These are phyloP conservation scores for Byssochlamys sp. DNA, from an alignment of 2,329 filamentous ascomycete genomes.

Conservation along the genomic window DNA sequence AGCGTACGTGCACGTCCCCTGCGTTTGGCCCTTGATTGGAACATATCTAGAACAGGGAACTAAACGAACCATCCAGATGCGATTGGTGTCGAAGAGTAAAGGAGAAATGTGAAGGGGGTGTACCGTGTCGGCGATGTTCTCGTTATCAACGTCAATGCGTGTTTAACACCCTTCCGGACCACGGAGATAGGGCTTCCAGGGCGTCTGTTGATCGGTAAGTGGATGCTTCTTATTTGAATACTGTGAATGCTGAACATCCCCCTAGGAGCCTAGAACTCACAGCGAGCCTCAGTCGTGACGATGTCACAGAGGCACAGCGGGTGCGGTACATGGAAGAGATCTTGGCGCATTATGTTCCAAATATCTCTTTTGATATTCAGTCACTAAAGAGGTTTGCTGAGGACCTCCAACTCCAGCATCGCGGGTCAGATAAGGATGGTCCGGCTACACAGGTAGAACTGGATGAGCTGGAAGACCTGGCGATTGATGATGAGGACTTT, in stretches of 20 bases:
- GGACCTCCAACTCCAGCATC: conserved; percentile 32
- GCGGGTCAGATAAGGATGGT: conserved; percentile 21
- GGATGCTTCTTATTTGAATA: background rate
- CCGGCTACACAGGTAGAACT: conserved; percentile 21
- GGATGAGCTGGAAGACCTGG: conserved; percentile 31
- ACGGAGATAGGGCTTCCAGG: conserved; percentile 20
- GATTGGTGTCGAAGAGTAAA: conserved; percentile 48
- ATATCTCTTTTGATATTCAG: conserved; percentile 33
- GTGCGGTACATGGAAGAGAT: conserved; percentile 39
- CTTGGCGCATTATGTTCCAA: conserved; percentile 40
- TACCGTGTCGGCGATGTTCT: conserved; percentile 45
- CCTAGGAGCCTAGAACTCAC: conserved; percentile 20
- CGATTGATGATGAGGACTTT: conserved; percentile 33
- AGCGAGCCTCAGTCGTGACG: conserved; percentile 22
- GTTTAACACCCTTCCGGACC: conserved; percentile 35
- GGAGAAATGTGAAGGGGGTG: conserved; percentile 49
- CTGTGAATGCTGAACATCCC: conserved; percentile 1
- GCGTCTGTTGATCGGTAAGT: conserved; percentile 26
- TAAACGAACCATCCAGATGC: conserved; percentile 30
- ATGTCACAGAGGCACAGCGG: conserved; percentile 27
- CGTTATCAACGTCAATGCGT: conserved; percentile 44
- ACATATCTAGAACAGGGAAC: background rate
- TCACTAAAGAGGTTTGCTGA: conserved; percentile 37
- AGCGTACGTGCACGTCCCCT: conserved; percentile 21
- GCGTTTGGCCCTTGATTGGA: background rate